Percentiles rank a stretch among this genome's conserved stretches.
Conservation (phyloP, 352 stramenopile genomes). For the Phytophthora ohioensis region DNA sequence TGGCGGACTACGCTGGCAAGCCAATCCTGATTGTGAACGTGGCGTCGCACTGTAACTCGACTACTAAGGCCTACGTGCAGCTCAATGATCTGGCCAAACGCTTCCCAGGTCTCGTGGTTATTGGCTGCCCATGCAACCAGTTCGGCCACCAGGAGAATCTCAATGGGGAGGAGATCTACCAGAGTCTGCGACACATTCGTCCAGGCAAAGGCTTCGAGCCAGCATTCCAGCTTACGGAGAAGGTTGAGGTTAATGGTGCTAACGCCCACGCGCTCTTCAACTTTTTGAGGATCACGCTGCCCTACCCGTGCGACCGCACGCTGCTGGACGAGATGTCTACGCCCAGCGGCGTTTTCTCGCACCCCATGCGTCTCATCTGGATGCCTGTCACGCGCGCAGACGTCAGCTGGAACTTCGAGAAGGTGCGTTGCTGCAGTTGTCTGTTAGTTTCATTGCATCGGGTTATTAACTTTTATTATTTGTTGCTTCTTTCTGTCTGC, state of each 20-base stretch:
- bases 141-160: constrained; percentile 88
- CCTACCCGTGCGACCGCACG: constrained; percentile 76
- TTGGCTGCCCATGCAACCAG: constrained; percentile 84
- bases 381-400: constrained; percentile 85
- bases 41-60: constrained; percentile 86
- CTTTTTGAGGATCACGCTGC: constrained; percentile 75
- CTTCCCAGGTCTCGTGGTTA: constrained; percentile 75
- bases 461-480: constrained; percentile 1
- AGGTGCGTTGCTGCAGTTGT: constrained; percentile 42
- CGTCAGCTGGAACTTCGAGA: constrained; percentile 89
- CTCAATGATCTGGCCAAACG: constrained; percentile 71
- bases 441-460: background rate
- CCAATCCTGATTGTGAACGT: constrained; percentile 81
- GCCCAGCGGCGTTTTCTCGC: constrained; percentile 79
- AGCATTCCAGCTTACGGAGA: constrained; percentile 79
- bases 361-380: constrained; percentile 87
- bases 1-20: constrained; percentile 75
- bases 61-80: constrained; percentile 74
- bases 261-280: constrained; percentile 86
- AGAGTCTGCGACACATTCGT: constrained; percentile 77
- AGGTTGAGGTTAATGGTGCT: constrained; percentile 82
- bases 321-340: constrained; percentile 84
- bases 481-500: background rate
- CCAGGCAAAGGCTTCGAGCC: constrained; percentile 76
- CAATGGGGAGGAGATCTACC: constrained; percentile 80